Conservation (phyloP, 352 stramenopile species). For the Phytophthora tentaculata region DNA sequence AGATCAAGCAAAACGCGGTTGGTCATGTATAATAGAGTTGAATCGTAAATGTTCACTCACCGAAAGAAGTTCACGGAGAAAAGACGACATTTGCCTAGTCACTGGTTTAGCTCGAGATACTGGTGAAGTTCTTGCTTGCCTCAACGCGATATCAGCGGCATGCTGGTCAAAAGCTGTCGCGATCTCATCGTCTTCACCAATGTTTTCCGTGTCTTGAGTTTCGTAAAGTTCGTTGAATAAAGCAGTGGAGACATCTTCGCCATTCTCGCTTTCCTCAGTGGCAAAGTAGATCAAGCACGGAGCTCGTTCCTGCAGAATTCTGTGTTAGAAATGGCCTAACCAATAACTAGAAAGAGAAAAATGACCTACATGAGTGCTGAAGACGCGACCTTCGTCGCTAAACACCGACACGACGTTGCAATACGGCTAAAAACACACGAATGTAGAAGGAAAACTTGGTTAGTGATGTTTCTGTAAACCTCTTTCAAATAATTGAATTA, state of each 20-base stretch:
- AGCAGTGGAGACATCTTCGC: conserved; percentile 65
- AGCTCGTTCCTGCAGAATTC: conserved; percentile 58
- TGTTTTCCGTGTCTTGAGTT: conserved; percentile 24
- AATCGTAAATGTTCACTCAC: conserved; percentile 17
- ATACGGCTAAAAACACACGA: conserved; percentile 44
- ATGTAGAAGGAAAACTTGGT: not conserved
- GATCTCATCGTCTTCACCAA: conserved; percentile 23
- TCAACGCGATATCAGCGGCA: conserved; percentile 22
- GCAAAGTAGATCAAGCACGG: conserved; percentile 81
- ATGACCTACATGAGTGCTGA: conserved; percentile 72
- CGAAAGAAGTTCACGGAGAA: conserved; percentile 35
- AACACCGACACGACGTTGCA: conserved; percentile 68
- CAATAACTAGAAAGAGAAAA: not conserved
- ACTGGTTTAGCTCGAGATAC: conserved; percentile 11
- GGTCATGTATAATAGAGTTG: not conserved
- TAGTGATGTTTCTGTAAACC: not conserved
- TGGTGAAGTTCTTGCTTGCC: conserved; percentile 11
- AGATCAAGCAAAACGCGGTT: not conserved
- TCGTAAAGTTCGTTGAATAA: conserved; percentile 74
- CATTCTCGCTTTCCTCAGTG: conserved; percentile 51
- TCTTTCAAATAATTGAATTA: too few species aligned
- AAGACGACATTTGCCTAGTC: conserved; percentile 23
- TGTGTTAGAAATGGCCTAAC: not conserved
- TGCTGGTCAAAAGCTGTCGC: conserved; percentile 31
- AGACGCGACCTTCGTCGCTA: conserved; percentile 72